phyloP scores from a whole-genome alignment of 164 flowering plant species.

The Magnolia officinalis region DNA sequence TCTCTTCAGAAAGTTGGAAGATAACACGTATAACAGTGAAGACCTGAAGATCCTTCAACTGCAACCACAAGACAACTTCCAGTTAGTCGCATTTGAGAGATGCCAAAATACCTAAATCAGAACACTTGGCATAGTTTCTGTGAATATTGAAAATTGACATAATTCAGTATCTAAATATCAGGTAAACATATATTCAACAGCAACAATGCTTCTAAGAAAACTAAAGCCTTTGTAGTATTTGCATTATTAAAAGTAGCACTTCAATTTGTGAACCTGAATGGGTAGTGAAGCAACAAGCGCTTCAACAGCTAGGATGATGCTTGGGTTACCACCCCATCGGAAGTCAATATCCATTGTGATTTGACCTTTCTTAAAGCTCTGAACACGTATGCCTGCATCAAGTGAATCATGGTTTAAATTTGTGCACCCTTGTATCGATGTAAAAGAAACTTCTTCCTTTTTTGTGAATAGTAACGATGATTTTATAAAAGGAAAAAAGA shows the following conservation, averaged over 20 bases:
- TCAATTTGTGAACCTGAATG: conserved; percentile 59
- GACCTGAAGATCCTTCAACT: conserved; percentile 98
- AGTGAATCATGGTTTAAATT: neutral
- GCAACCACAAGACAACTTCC: conserved; percentile 18
- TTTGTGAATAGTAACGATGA: neutral
- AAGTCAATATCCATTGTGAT: conserved; percentile 98
- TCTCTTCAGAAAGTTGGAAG: conserved; percentile 96
- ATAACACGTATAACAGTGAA: conserved; percentile 89
- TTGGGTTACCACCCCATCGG: conserved; percentile 99
- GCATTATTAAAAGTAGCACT: neutral
- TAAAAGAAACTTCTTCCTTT: neutral
- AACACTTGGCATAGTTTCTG: neutral
- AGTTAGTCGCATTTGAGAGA: neutral
- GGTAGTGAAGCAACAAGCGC: conserved; percentile 95
- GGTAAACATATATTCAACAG: neutral
- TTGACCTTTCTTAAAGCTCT: conserved; percentile 92
- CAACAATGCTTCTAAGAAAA: neutral
- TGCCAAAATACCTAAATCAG: neutral
- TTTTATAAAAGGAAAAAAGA: neutral
- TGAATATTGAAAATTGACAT: neutral
- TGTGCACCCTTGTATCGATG: neutral
- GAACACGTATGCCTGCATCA: conserved; percentile 82
- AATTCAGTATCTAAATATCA: neutral
- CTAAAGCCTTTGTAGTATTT: neutral
- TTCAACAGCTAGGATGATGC: conserved; percentile 84